Percentiles rank a stretch among this genome's conserved stretches.
phyloP scores from a whole-genome alignment of 768 basidiomycete species.

The Mycena venus region DNA sequence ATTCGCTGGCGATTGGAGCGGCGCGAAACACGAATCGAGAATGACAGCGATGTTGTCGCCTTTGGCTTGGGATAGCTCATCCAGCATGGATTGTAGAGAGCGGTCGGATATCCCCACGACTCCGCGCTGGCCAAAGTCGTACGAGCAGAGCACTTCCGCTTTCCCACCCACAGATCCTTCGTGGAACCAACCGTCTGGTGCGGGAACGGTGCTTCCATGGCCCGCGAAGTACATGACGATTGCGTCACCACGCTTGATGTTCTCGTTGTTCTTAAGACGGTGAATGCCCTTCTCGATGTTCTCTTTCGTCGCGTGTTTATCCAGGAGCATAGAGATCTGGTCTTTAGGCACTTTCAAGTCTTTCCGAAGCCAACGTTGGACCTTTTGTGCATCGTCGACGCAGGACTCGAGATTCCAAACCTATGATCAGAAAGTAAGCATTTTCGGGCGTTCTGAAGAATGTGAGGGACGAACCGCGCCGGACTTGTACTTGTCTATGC shows the following conservation, averaged over 20 bases:
- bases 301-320: conserved; percentile 71
- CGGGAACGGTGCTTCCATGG: conserved; percentile 71
- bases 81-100: conserved; percentile 73
- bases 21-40: conserved; percentile 75
- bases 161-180: conserved; percentile 46
- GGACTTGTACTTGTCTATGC: conserved; percentile 79
- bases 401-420: conserved; percentile 79
- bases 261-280: conserved; percentile 70
- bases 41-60: conserved; percentile 80
- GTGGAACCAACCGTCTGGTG: conserved; percentile 74
- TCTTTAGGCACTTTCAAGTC: conserved; percentile 70
- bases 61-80: conserved; percentile 66
- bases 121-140: conserved; percentile 71
- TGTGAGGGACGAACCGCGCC: conserved; percentile 41
- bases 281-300: conserved; percentile 73
- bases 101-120: conserved; percentile 78
- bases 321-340: conserved; percentile 69
- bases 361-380: conserved; percentile 69
- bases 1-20: conserved; percentile 51
- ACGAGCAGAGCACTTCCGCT: conserved; percentile 75
- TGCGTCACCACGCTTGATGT: conserved; percentile 72
- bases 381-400: conserved; percentile 71
- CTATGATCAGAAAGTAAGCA: neutral
- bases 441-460: neutral
- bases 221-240: conserved; percentile 81